Percentiles rank a stretch among this genome's conserved stretches.
These are phyloP conservation scores for Podila minutissima DNA, from an alignment of 192 early-diverging fungal species.

Conservation along the genomic window DNA sequence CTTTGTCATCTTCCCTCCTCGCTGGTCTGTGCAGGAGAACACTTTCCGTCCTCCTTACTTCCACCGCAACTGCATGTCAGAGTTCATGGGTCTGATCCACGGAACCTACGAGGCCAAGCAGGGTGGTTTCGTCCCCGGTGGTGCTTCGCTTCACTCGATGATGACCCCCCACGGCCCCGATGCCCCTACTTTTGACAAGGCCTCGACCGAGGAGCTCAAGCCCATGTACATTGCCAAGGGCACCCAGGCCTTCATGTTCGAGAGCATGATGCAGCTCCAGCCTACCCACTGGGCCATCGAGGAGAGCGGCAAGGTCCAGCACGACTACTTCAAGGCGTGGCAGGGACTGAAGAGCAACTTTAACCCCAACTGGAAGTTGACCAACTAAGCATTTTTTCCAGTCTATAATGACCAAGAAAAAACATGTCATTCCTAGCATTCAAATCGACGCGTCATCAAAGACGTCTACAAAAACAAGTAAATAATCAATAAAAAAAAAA, in stretches of 20 bases:
- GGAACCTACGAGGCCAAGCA: slow-evolving; percentile 96
- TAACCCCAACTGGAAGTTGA: slow-evolving; percentile 50
- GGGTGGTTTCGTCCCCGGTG: slow-evolving; percentile 92
- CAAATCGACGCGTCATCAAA: no score
- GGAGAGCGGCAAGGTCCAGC: slow-evolving; percentile 76
- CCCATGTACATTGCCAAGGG: slow-evolving; percentile 86
- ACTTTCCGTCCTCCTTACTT: slow-evolving; percentile 97
- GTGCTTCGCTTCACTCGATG: slow-evolving; percentile 82
- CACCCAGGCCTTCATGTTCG: slow-evolving; percentile 97
- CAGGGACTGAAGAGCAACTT: slow-evolving; percentile 61
- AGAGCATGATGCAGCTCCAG: slow-evolving; percentile 83
- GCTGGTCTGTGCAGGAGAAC: slow-evolving; percentile 91
- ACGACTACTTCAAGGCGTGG: slow-evolving; percentile 93
- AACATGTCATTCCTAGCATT: neutral
- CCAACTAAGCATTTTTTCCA: neutral
- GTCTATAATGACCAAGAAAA: neutral
- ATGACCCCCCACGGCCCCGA: slow-evolving; percentile 98
- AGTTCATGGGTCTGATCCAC: slow-evolving; percentile 97
- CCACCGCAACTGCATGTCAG: slow-evolving; percentile 98
- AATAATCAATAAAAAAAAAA: no score
- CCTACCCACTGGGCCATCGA: slow-evolving; percentile 85
- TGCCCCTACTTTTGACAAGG: slow-evolving; percentile 76
- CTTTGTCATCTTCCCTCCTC: slow-evolving; percentile 97
- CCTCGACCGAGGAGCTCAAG: slow-evolving; percentile 72
- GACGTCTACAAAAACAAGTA: no score